These are phyloP conservation scores for Taphrina confusa DNA, from an alignment of 1,139 yeast species.

Conservation along the genomic window DNA sequence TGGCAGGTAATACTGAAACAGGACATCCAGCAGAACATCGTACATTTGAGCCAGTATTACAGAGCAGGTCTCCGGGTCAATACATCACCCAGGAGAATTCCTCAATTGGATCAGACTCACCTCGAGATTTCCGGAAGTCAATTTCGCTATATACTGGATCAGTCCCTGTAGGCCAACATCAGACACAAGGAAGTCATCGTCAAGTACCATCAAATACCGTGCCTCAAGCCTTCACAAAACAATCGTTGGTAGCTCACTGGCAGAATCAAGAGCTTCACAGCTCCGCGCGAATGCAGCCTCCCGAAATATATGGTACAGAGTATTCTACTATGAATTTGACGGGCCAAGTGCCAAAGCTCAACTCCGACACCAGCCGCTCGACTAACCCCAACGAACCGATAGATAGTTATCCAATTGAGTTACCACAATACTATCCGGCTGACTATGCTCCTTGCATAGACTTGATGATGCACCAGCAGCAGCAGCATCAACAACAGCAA, in stretches of 20 bases:
- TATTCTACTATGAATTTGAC: neutral
- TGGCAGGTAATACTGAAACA: neutral
- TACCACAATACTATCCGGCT: constrained; percentile 2
- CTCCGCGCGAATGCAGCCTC: neutral
- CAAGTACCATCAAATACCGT: neutral
- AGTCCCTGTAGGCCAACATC: neutral
- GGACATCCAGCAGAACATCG: neutral
- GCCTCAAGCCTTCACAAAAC: neutral
- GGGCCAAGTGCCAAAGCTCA: neutral
- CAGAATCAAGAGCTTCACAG: neutral
- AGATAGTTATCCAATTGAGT: neutral
- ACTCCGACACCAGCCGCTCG: neutral
- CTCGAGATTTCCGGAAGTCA: neutral
- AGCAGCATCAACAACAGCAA: neutral
- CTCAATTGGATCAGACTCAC: neutral
- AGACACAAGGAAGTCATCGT: neutral
- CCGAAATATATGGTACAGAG: constrained; percentile 1
- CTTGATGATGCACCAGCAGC: constrained; percentile 9
- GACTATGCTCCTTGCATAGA: constrained; percentile 1
- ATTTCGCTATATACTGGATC: neutral
- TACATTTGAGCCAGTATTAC: neutral
- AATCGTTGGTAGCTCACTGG: neutral
- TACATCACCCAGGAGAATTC: neutral
- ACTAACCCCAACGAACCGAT: neutral
- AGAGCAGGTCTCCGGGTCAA: neutral